phyloP scores from a whole-genome alignment of 306 rosid genomes.

The Trifolium fragiferum region DNA sequence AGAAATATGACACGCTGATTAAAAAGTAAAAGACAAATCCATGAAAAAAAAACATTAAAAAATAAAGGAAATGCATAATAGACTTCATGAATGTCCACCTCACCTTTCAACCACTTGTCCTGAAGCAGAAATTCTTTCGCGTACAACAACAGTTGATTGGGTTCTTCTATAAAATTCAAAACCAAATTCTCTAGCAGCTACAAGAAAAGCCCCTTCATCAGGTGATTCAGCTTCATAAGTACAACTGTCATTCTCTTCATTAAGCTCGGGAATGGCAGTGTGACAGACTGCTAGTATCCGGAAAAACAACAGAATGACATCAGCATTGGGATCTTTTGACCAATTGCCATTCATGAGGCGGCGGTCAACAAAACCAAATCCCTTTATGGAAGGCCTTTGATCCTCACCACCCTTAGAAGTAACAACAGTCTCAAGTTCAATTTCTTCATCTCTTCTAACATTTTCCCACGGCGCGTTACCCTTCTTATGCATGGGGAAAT shows the following conservation, averaged over 20 bases:
- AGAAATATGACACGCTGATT: constrained; percentile 35
- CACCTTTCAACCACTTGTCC: constrained; percentile 77
- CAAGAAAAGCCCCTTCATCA: constrained; percentile 97
- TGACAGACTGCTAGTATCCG: constrained; percentile 93
- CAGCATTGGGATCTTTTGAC: constrained; percentile 68
- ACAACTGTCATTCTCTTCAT: constrained; percentile 68
- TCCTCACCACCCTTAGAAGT: constrained; percentile 55
- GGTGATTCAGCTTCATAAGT: constrained; percentile 99
- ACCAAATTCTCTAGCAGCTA: constrained; percentile 95
- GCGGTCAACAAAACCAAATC: constrained; percentile 84
- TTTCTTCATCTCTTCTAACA: constrained; percentile 55
- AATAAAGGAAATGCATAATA: constrained; percentile 24
- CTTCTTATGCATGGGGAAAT: constrained; percentile 51
- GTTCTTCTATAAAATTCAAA: constrained; percentile 89
- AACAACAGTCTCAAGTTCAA: constrained; percentile 70
- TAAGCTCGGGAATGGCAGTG: constrained; percentile 91
- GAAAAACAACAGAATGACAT: constrained; percentile 67
- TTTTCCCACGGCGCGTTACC: constrained; percentile 43
- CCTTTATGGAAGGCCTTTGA: constrained; percentile 68
- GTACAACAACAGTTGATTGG: constrained; percentile 73
- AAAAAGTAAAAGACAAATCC: constrained; percentile 25
- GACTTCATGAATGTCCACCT: constrained; percentile 37
- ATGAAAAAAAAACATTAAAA: constrained; percentile 8
- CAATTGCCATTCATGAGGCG: constrained; percentile 88
- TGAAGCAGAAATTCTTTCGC: constrained; percentile 63